Evolutionary conservation across 768 basidiomycete species (phyloP), one percentile per base, ranked within the genome.

Genomic region (Dioszegia crocea): DNA sequence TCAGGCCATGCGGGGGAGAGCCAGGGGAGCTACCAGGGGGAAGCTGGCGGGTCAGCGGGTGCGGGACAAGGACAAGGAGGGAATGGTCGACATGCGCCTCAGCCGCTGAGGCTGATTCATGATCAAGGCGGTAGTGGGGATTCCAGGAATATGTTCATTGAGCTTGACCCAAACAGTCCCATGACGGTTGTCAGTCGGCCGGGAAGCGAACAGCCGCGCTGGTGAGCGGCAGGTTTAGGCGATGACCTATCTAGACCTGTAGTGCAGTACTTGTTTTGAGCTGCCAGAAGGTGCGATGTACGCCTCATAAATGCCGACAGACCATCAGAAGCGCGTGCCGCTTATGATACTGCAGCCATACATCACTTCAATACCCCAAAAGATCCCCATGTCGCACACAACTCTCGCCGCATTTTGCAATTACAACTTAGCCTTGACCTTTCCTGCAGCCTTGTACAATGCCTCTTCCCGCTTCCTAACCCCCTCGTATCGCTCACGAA

Each of bases 401-500:
- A 33, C 33, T 14, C 14, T 6, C 33, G 8, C 14, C 33, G 8
- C 33, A 14, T 6, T 33, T 6, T 33, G 14, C 33, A 33, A 33
- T 51, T 49, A 59, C 46, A 59, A 49, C 57, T 59, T 59, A 4
- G 57, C 57, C 31, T 33, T 50, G 27, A 51, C 57, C 19, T 21
- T 43, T 11, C 49, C 57, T 12, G 16, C 38, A 1, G 12, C 27
- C 48, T 59, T 46, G 27, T 38, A 38, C 39, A 59, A 29, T 12
- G 16, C 43, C 49, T 17, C 49, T 14, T 46, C 61, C 33, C 59
- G 55, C 36, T 57, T 57, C 53, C 64, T 61, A 30, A 74, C 63
- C 26, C 46, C 56, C 2, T 60, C 55, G 14, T 49, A 54, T 24
- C 62, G 58, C 31, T 51, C 65, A 1, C 62, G 50, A 2, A 96